phyloP scores from a whole-genome alignment of 1,139 yeast species.

The Meyerozyma sp. region DNA sequence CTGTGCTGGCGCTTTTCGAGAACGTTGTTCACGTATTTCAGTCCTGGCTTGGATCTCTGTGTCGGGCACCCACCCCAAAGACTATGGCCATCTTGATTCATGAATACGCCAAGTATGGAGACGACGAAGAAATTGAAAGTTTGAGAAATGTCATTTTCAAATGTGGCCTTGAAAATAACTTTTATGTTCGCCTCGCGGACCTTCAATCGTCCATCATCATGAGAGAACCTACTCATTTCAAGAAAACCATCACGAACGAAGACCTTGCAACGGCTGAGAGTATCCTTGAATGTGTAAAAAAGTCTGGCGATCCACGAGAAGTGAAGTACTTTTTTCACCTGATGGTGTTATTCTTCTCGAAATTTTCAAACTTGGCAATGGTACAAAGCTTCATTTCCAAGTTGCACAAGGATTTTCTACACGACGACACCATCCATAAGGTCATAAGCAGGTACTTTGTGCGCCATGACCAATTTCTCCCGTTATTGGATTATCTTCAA shows the following conservation, averaged over 20 bases:
- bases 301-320: constrained; percentile 8
- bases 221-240: constrained; percentile 20
- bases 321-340: constrained; percentile 14
- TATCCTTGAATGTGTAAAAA: constrained; percentile 11
- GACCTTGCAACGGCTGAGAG: constrained; percentile 19
- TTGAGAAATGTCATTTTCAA: constrained; percentile 18
- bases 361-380: constrained; percentile 15
- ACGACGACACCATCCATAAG: constrained; percentile 12
- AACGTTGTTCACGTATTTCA: constrained; percentile 20
- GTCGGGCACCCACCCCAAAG: constrained; percentile 20
- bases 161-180: constrained; percentile 17
- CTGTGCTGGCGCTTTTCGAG: constrained; percentile 29
- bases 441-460: constrained; percentile 20
- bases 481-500: constrained; percentile 20
- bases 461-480: constrained; percentile 21
- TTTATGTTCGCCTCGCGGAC: constrained; percentile 18
- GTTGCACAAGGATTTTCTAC: constrained; percentile 20
- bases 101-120: constrained; percentile 28
- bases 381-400: constrained; percentile 19
- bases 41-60: constrained; percentile 23
- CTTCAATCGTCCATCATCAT: constrained; percentile 22
- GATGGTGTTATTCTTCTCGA: constrained; percentile 15
- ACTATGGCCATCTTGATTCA: constrained; percentile 23
- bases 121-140: constrained; percentile 19
- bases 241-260: constrained; percentile 19